Evolutionary conservation across 1,139 yeast species (phyloP), one percentile per base, ranked within the genome.

Genomic region (Zygosaccharomyces pseudobailii): DNA sequence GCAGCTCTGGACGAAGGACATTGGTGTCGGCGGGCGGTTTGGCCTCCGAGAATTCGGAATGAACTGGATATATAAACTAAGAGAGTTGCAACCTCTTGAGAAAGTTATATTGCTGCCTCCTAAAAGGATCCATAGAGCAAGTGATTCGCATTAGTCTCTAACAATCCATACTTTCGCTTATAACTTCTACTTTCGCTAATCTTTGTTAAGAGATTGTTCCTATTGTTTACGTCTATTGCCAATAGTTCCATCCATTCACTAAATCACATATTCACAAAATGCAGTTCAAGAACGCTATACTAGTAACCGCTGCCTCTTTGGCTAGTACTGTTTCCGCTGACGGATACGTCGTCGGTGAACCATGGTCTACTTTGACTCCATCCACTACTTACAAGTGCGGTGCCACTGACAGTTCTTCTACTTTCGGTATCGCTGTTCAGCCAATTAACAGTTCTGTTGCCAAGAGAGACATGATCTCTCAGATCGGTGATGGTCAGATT

Each of bases 361-460:
- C 68, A 42, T 70, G 70, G 70, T 55, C 71, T 45, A 69, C 72
- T 44, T 57, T 69, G 57, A 67, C 71, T 17, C 71, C 72, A 54
- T 51, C 59, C 19, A 58, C 61, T 31, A 59, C 71, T 24, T 63
- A 62, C 54, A 59, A 63, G 43, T 53, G 68, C 43, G 72, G 69
- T 59, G 58, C 71, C 41, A 72, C 80, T 33, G 74, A 73, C 62
- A 74, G 72, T 65, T 54, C 74, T 22, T 63, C 69, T 42, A 59
- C 64, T 42, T 79, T 79, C 59, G 82, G 82, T 62, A 74, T 75
- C 46, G 69, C 63, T 41, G 61, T 61, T 39, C 51, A 52, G 36
- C 56, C 62, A 36, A 50, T 62, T 34, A 53, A 52, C 40, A 55
- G 47, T 48, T 49, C 49, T 27, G 45, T 33, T 3, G 56, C 53